A percentile compares a stretch with the other conserved stretches of the same genome.
phyloP scores from a whole-genome alignment of 805 yeast genomes.

The Phaffomyces antillensis region DNA sequence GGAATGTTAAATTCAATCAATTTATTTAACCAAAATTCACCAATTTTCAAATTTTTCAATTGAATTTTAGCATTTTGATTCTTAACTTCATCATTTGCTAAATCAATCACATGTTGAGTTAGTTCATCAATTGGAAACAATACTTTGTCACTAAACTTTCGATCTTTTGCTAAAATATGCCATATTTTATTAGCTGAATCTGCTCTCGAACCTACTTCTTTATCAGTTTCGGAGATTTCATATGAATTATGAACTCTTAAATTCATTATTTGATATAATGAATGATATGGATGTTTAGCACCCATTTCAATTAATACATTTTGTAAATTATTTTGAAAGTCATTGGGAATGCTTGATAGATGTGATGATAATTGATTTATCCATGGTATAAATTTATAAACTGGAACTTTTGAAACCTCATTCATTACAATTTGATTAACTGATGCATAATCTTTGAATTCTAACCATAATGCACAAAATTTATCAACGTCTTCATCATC shows the following conservation, averaged over 20 bases:
- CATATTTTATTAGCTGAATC: slow-evolving; percentile 47
- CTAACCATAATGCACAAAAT: slow-evolving; percentile 81
- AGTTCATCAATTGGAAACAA: slow-evolving; percentile 42
- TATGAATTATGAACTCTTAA: slow-evolving; percentile 39
- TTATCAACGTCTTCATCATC: slow-evolving; percentile 60
- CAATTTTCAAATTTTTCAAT: slow-evolving; percentile 30
- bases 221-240: slow-evolving; percentile 27
- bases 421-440: slow-evolving; percentile 37
- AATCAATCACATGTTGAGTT: slow-evolving; percentile 40
- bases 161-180: slow-evolving; percentile 28
- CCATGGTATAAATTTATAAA: slow-evolving; percentile 69
- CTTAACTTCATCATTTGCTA: slow-evolving; percentile 42
- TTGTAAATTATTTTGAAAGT: slow-evolving; percentile 51
- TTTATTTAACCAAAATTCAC: slow-evolving; percentile 50
- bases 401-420: slow-evolving; percentile 40
- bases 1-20: slow-evolving; percentile 48
- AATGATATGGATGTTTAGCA: slow-evolving; percentile 62
- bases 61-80: slow-evolving; percentile 20
- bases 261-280: slow-evolving; percentile 56
- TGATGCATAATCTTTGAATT: slow-evolving; percentile 38
- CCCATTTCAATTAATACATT: slow-evolving; percentile 41
- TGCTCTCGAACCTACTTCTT: slow-evolving; percentile 36
- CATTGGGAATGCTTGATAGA: slow-evolving; percentile 38
- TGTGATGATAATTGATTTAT: slow-evolving; percentile 74
- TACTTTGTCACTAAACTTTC: slow-evolving; percentile 22